Base-by-base conservation (phyloP, 495 filamentous ascomycete species). In the Glutinoglossum americanum region DNA sequence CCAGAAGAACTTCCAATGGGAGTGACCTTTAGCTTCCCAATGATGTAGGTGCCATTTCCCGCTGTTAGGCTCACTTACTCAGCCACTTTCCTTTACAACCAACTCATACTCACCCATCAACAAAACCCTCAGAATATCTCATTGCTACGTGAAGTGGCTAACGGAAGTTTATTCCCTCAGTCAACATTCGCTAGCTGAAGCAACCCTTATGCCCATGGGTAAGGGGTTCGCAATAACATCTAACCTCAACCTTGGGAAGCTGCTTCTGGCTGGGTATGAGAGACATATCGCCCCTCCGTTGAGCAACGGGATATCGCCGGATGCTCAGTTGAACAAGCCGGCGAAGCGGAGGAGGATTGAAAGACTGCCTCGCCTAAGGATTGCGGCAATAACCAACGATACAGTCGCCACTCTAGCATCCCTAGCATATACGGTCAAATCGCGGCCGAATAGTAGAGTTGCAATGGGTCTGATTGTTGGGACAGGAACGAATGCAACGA, bases 1-100 rank as follows among this genome's bases (percentile, higher is more conserved):
- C 71, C 72, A 7, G 71, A 76, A 33, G 78, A 79, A 62, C 63
- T 90, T 51, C 78, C 83, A 39, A 76, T 89, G 72, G 87, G 87
- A 1, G 83, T 93, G 44, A 87, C 87, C 15, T 93, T 89, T 66
- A 86, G 82, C 70, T 93, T 93, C 62, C 85, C 87, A 13, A 88
- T 90, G 70, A 77, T 80, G 85, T 89, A 73, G 68, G 74, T 62
- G 10, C 28, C 41, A 39, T 45, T 27, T 27, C 17, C 17, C 10
- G 23, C 9, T 26, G 23, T 26, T 28, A n/a, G n/a, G 27, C 6
- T 8, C n/a, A n/a, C n/a, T n/a, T n/a, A n/a, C 35, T 41, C 21
- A 4, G 23, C 27, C 37, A 13, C 37, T 11, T 45, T 10, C n/a
- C 41, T 23, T n/a, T 21, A 45, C 17, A 45, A 45, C n/a, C 41